A percentile compares a stretch with the other conserved stretches of the same genome.
These are phyloP conservation scores for Achaetomium macrosporum DNA, from an alignment of 2,329 filamentous ascomycete species.

Conservation along the genomic window DNA sequence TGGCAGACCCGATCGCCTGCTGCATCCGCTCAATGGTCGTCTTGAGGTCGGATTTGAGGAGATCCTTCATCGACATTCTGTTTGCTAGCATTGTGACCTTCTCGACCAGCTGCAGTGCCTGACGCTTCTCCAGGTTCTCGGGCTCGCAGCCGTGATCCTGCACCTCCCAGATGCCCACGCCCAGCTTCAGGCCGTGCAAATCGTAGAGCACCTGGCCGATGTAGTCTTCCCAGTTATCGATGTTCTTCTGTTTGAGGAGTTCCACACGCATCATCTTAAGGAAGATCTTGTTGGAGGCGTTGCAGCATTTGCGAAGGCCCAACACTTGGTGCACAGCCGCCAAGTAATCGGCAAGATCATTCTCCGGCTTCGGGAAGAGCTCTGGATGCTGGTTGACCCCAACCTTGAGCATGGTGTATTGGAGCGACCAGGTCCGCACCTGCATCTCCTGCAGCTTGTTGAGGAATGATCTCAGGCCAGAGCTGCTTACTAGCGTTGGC, in stretches of 20 bases:
- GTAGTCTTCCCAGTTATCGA: slow-evolving; percentile 80
- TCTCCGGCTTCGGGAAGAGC: slow-evolving; percentile 59
- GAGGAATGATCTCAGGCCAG: slow-evolving; percentile 52
- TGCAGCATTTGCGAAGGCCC: slow-evolving; percentile 80
- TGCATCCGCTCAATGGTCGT: slow-evolving; percentile 90
- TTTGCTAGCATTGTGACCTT: slow-evolving; percentile 76
- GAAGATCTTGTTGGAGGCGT: slow-evolving; percentile 77
- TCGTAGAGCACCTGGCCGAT: slow-evolving; percentile 81
- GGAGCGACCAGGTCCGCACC: slow-evolving; percentile 78
- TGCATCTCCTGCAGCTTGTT: slow-evolving; percentile 80
- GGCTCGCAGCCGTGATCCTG: slow-evolving; percentile 74
- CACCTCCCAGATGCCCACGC: slow-evolving; percentile 58
- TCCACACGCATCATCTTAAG: slow-evolving; percentile 85
- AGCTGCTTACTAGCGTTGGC: slow-evolving; percentile 51
- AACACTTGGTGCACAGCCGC: slow-evolving; percentile 77
- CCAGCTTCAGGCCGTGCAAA: slow-evolving; percentile 73
- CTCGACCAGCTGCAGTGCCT: slow-evolving; percentile 75
- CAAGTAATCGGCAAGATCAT: slow-evolving; percentile 72
- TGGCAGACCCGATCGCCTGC: slow-evolving; percentile 72
- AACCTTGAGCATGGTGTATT: slow-evolving; percentile 74
- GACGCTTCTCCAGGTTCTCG: slow-evolving; percentile 72
- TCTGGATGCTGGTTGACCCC: slow-evolving; percentile 62
- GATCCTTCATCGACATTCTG: slow-evolving; percentile 81
- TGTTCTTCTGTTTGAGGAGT: slow-evolving; percentile 66
- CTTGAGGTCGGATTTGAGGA: slow-evolving; percentile 87